phyloP scores from a whole-genome alignment of 805 yeast genomes.

The Metschnikowia lochheadii region DNA sequence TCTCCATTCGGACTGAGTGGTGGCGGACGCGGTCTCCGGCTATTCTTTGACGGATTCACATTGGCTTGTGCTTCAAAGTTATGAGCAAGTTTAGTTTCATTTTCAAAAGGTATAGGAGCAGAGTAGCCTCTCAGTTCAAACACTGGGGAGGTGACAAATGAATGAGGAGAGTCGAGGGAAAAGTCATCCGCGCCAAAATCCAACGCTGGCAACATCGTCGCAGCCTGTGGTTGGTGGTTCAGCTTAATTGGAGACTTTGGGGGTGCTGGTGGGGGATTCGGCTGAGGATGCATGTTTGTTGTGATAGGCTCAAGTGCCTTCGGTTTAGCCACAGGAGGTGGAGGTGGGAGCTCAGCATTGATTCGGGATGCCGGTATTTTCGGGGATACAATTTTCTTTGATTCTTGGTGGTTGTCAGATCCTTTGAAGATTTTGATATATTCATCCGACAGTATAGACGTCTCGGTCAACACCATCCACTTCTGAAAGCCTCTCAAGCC shows the following conservation, averaged over 20 bases:
- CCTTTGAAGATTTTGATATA: constrained; percentile 25
- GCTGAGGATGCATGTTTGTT: background rate
- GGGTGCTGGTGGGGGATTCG: background rate
- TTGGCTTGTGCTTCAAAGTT: constrained; percentile 4
- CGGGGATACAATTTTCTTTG: background rate
- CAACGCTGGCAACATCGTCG: background rate
- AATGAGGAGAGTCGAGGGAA: constrained; percentile 1
- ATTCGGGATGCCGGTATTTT: constrained; percentile 16
- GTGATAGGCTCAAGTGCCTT: background rate
- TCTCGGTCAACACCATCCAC: constrained; percentile 75
- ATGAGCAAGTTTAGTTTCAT: constrained; percentile 4
- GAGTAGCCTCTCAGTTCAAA: constrained; percentile 1
- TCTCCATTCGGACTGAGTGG: constrained; percentile 3
- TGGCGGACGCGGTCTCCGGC: constrained; percentile 15
- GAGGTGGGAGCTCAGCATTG: constrained; percentile 16
- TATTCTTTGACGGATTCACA: background rate
- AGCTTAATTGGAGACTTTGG: background rate
- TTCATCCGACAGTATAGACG: constrained; percentile 41
- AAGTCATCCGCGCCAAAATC: background rate
- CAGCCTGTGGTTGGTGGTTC: background rate
- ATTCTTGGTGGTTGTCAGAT: background rate
- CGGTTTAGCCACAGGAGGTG: constrained; percentile 18
- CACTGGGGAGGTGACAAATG: background rate
- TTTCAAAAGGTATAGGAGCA: constrained; percentile 1
- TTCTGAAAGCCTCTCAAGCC: constrained; percentile 73